phyloP scores from a whole-genome alignment of 768 basidiomycete species.

The Lactarius tabidus region DNA sequence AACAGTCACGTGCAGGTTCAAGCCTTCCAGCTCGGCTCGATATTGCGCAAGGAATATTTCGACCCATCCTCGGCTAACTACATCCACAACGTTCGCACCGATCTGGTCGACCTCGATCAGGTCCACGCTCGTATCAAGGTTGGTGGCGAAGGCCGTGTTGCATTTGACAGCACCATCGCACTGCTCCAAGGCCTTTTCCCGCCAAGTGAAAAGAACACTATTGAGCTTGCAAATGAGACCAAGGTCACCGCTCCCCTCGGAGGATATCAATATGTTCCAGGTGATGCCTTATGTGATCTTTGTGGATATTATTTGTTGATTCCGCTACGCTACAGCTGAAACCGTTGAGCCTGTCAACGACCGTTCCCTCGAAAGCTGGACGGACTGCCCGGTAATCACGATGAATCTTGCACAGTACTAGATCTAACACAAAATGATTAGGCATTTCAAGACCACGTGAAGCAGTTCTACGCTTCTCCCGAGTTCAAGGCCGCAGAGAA shows the following conservation, averaged over 20 bases:
- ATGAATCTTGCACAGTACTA: not conserved
- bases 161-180: conserved; percentile 83
- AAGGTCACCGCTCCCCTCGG: conserved; percentile 67
- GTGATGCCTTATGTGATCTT: conserved; percentile 33
- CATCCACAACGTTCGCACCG: conserved; percentile 59
- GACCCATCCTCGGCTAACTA: conserved; percentile 61
- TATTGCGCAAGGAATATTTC: conserved; percentile 65
- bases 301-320: not conserved
- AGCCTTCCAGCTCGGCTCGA: conserved; percentile 58
- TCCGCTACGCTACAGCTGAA: conserved; percentile 47
- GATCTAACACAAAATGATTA: conserved; percentile 28
- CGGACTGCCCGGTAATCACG: conserved; percentile 48
- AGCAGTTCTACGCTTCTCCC: conserved; percentile 54
- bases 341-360: conserved; percentile 84
- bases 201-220: conserved; percentile 67
- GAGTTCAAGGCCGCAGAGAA: conserved; percentile 61
- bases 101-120: conserved; percentile 69
- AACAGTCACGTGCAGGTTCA: conserved; percentile 45
- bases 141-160: conserved; percentile 79
- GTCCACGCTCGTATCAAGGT: conserved; percentile 77
- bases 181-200: conserved; percentile 85
- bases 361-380: conserved; percentile 81
- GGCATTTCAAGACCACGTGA: conserved; percentile 64
- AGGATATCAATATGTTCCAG: conserved; percentile 86
- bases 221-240: conserved; percentile 74